Evolutionary conservation across 2,329 filamentous ascomycete species (phyloP).

Genomic region (Ophiostoma quercus): DNA sequence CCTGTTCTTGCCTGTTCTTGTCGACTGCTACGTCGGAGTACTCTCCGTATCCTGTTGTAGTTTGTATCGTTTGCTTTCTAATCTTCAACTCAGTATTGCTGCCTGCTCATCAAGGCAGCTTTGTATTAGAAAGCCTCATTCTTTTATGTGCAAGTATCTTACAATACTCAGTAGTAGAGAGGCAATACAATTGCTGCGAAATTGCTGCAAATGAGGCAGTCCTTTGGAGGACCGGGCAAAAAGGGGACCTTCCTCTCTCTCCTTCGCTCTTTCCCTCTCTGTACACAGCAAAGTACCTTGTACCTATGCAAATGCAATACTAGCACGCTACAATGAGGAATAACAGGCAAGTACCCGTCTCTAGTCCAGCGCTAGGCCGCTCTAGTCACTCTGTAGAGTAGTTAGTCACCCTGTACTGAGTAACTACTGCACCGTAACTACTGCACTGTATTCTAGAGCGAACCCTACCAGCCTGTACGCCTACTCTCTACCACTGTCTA

Average conservation of each 20-base stretch:
- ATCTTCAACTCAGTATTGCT: not conserved
- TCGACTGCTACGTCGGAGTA: not conserved
- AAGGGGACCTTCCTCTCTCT: not conserved
- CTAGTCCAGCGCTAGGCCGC: not conserved
- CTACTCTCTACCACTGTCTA: too few species aligned
- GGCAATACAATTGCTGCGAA: not conserved
- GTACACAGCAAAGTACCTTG: not conserved
- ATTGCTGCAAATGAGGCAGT: not conserved
- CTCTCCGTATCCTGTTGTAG: not conserved
- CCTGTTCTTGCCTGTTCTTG: not conserved
- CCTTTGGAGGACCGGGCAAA: not conserved
- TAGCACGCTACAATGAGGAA: not conserved
- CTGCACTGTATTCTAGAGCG: not conserved
- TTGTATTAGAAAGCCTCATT: too few species aligned
- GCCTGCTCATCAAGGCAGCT: too few species aligned
- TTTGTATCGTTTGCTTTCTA: not conserved
- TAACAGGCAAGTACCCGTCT: conserved; percentile 12
- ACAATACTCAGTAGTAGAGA: too few species aligned
- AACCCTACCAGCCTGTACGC: not conserved
- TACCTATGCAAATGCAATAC: not conserved
- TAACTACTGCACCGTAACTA: too few species aligned
- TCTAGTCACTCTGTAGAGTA: too few species aligned
- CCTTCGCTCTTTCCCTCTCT: not conserved
- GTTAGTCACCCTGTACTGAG: too few species aligned
- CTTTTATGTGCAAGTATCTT: too few species aligned